Percentiles rank a stretch among this genome's conserved stretches.
Conservation (phyloP, 1,284 basidiomycete genomes). For the Apiotrichum montevideense region DNA sequence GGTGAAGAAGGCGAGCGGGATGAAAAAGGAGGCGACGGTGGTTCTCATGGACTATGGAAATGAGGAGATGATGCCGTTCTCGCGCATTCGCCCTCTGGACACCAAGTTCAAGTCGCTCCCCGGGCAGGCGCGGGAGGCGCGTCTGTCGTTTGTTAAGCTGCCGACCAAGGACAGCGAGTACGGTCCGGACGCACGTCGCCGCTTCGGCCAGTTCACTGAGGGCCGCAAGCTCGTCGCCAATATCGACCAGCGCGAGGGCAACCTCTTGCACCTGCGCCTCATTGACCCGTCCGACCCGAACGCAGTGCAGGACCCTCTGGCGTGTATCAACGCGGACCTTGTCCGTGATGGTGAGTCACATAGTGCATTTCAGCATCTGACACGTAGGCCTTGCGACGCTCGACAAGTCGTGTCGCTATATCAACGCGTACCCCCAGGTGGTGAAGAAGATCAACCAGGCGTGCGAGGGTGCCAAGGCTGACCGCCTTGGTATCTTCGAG, state of each 20-base stretch:
- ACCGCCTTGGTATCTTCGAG: conserved; percentile 79
- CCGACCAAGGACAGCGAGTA: conserved; percentile 74
- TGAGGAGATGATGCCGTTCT: conserved; percentile 72
- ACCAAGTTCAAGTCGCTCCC: conserved; percentile 75
- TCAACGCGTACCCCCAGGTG: conserved; percentile 63
- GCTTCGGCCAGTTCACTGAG: conserved; percentile 76
- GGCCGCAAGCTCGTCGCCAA: conserved; percentile 85
- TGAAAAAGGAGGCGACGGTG: conserved; percentile 60
- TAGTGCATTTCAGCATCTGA: not conserved
- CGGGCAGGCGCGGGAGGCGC: conserved; percentile 54
- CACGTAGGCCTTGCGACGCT: conserved; percentile 61
- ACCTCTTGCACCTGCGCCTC: conserved; percentile 71
- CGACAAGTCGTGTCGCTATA: conserved; percentile 72
- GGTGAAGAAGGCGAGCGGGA: conserved; percentile 68
- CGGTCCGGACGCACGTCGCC: conserved; percentile 70
- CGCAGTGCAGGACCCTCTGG: conserved; percentile 60
- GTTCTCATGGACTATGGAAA: conserved; percentile 59
- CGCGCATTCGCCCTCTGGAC: conserved; percentile 68
- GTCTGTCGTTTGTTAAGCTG: conserved; percentile 66
- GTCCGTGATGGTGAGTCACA: conserved; percentile 48
- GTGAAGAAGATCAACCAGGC: conserved; percentile 60
- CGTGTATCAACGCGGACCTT: conserved; percentile 76
- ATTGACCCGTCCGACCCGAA: conserved; percentile 74
- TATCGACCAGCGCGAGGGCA: conserved; percentile 74
- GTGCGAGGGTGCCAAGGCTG: conserved; percentile 62